Percentiles rank a stretch among this genome's conserved stretches.
phyloP scores from a whole-genome alignment of 305 asterid species.

The Nicotiana rustica region DNA sequence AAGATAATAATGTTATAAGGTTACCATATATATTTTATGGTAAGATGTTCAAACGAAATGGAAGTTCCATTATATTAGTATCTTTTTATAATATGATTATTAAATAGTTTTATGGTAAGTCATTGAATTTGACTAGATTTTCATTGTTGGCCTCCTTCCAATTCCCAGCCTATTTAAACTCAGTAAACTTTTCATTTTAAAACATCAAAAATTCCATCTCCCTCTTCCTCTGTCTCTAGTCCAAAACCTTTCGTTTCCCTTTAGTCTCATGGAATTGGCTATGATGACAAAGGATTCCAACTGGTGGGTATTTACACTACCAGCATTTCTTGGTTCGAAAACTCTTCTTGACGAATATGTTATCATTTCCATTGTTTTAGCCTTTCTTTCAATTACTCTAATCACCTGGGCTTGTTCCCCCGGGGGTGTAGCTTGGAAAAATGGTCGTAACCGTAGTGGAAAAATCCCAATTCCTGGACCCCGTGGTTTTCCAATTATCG shows the following conservation, averaged over 20 bases:
- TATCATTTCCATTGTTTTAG: conserved; percentile 35
- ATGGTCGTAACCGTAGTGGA: conserved; percentile 49
- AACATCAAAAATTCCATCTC: too few relatives aligned
- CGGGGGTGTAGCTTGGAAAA: conserved; percentile 67
- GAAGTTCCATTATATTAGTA: too few relatives aligned
- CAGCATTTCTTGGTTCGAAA: not conserved
- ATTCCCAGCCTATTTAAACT: too few relatives aligned
- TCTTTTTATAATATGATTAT: too few relatives aligned
- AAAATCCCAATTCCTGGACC: not conserved
- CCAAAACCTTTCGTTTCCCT: not conserved
- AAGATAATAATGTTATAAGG: too few relatives aligned
- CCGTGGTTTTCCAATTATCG: not conserved
- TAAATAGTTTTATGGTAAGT: too few relatives aligned
- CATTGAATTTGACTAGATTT: too few relatives aligned
- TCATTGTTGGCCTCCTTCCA: too few relatives aligned
- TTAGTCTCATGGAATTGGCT: conserved; percentile 38
- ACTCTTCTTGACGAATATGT: not conserved
- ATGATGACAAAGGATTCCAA: conserved; percentile 42
- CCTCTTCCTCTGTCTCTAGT: not conserved
- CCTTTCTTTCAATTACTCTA: conserved; percentile 40
- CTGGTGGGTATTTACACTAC: conserved; percentile 27
- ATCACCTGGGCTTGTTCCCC: conserved; percentile 61
- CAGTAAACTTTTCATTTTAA: too few relatives aligned
- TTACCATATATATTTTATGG: too few relatives aligned
- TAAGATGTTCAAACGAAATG: too few relatives aligned